Conservation (phyloP, 805 yeast genomes). For the Lipomyces kockii region DNA sequence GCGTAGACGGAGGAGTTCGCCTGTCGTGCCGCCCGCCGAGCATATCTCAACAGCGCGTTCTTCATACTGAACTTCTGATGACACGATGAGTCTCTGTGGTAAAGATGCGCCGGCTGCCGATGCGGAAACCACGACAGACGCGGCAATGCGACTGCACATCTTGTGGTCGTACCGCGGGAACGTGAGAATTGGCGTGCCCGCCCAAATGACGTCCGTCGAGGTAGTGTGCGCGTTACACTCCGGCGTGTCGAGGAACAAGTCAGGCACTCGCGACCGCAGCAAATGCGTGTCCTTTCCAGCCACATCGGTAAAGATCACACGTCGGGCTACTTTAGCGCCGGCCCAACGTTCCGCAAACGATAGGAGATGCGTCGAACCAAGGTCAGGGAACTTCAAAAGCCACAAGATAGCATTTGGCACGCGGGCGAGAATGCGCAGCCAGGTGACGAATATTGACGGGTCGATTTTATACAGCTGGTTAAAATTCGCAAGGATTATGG, state of each 20-base stretch:
- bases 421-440: conserved; percentile 41
- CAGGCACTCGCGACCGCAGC: conserved; percentile 43
- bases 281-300: conserved; percentile 44
- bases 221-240: conserved; percentile 48
- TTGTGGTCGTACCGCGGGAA: conserved; percentile 42
- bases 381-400: conserved; percentile 44
- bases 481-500: conserved; percentile 44
- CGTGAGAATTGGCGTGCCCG: conserved; percentile 45
- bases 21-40: conserved; percentile 18
- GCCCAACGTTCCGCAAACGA: conserved; percentile 42
- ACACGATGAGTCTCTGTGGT: conserved; percentile 35
- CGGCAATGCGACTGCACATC: conserved; percentile 44
- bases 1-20: conserved; percentile 37
- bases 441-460: conserved; percentile 40
- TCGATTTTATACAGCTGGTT: conserved; percentile 46
- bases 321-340: conserved; percentile 31
- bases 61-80: conserved; percentile 41
- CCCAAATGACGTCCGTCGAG: conserved; percentile 46
- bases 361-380: conserved; percentile 39
- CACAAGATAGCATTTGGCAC: conserved; percentile 43
- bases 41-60: conserved; percentile 39
- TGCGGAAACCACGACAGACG: conserved; percentile 42
- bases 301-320: conserved; percentile 45
- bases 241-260: conserved; percentile 45
- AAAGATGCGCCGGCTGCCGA: not conserved